Evolutionary conservation across 306 rosid species (phyloP), one percentile per base, ranked within the genome.

Genomic region (Begonia fuchsioides): DNA sequence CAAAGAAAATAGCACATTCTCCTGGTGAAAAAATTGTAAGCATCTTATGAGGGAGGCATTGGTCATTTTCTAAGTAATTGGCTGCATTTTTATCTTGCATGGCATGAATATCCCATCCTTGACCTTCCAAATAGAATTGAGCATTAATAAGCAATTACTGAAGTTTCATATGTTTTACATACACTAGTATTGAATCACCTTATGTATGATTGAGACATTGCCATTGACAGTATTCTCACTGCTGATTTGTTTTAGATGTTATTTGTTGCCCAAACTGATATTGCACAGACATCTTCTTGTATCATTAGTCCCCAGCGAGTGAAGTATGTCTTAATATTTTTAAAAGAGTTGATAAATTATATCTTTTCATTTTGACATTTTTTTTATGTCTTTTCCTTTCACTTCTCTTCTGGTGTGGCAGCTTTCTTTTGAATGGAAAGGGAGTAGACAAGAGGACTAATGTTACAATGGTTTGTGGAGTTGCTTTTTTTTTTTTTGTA

Each of bases 381-480:
- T 41, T 41, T 41, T 41, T 10, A 10, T 5, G 3, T 54, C 53
- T 62, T 69, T 48, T 56, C 15, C 12, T 39, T 45, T 54, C 63
- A 11, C 54, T 67, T 52, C 50, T 16, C 50, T 58, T n/a, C 53
- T 75, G 62, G 35, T 26, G 35, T 26, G 35, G 35, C 68, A 92
- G 98, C 70, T 72, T 92, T 76, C 81, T 92, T 66, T 61, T 92
- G 52, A 92, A 92, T 66, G 98, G 98, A 60, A 92, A 57, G 73
- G 92, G 76, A 47, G 71, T 85, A 17, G 68, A 65, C 14, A 56
- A 56, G 52, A 75, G 98, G 70, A 79, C 68, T 50, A 79, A 57
- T 48, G 47, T 51, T 43, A 38, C 13, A 17, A 67, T 79, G 98
- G 98, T 85, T 65, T 54, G 85, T 73, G 13, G 7, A 12, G 40